Percentiles rank a stretch among this genome's conserved stretches.
Evolutionary conservation across 768 basidiomycete genomes (phyloP).

Genomic region (Mrakia blollopis): DNA sequence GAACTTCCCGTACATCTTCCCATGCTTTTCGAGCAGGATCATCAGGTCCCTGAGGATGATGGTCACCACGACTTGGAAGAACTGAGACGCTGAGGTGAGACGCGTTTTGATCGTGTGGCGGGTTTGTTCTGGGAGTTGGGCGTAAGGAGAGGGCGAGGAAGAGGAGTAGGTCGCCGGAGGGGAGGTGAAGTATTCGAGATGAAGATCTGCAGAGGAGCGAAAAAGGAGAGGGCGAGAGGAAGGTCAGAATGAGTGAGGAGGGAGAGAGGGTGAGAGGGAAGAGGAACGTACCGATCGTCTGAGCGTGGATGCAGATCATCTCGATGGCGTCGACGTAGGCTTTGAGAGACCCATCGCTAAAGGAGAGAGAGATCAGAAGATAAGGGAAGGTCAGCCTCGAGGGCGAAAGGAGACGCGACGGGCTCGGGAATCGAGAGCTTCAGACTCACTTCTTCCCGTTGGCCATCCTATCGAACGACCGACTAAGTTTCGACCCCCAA

Average conservation of each 20-base stretch:
- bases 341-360: conserved; percentile 3
- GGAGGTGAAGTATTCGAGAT: conserved; percentile 7
- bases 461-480: neutral
- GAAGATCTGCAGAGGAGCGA: neutral
- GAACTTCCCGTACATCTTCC: neutral
- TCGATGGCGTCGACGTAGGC: conserved; percentile 13
- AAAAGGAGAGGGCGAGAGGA: neutral
- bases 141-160: neutral
- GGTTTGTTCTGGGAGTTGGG: neutral
- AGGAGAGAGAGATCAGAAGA: neutral
- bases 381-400: neutral
- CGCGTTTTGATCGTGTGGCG: neutral
- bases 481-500: conserved; percentile 3
- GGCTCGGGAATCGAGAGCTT: neutral
- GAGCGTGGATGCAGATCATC: conserved; percentile 1
- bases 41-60: neutral
- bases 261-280: neutral
- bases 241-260: neutral
- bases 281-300: neutral
- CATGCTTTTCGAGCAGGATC: neutral
- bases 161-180: neutral
- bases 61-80: conserved; percentile 8
- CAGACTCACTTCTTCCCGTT: conserved; percentile 3
- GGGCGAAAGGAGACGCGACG: neutral
- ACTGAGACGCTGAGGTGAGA: neutral